These are phyloP conservation scores for Leptodontidium sp. DNA, from an alignment of 2,329 filamentous ascomycete species.

Conservation along the genomic window DNA sequence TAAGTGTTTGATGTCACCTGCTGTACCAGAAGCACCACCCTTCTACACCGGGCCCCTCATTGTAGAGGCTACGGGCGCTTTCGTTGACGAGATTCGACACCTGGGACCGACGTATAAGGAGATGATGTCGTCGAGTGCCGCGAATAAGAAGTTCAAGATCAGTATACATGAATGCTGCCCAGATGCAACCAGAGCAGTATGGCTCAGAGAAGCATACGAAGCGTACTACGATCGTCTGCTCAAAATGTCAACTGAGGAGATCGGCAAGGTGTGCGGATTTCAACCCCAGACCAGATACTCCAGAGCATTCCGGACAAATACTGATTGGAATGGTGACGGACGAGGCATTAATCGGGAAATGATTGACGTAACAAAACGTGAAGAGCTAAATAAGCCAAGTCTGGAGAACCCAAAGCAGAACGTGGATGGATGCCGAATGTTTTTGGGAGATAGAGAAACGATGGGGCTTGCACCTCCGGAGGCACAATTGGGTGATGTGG, in stretches of 20 bases:
- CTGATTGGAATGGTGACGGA: background rate
- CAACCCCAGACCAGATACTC: background rate
- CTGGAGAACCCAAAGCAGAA: background rate
- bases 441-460: background rate
- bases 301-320: background rate
- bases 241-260: background rate
- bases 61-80: background rate
- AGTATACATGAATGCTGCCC: background rate
- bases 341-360: background rate
- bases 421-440: conserved; percentile 8
- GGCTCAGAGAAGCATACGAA: background rate
- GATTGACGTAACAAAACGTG: background rate
- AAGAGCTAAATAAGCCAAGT: background rate
- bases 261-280: background rate
- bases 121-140: conserved; percentile 8
- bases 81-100: conserved; percentile 2
- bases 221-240: background rate
- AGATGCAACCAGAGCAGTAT: background rate
- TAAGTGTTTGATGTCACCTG: background rate
- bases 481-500: conserved; percentile 13
- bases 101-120: conserved; percentile 19
- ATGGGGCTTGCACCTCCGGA: conserved; percentile 17
- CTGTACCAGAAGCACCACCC: background rate
- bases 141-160: conserved; percentile 7
- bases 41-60: background rate